Base-by-base conservation (phyloP, 192 early-diverging fungal species). In the Nowakowskiella sp. region DNA sequence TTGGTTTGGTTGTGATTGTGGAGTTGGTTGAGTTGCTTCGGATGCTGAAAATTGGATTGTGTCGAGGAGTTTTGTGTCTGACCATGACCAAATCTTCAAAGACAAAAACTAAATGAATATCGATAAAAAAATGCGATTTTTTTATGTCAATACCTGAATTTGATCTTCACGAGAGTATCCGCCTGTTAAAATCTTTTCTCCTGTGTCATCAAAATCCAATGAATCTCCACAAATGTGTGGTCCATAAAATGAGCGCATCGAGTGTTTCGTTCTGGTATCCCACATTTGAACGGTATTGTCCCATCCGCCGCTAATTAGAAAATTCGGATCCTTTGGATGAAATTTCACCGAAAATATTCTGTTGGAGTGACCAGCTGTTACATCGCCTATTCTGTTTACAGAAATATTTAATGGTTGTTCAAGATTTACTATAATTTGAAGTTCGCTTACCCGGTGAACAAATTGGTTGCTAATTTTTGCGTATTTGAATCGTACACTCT, bases 171-270 rank as follows among this genome's bases (percentile, higher is more conserved):
- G 71, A 2, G 53, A 36, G 33, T 71, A 80, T 6, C 62, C 59
- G 1, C 76, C 77, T 1, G 69, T 65, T 31, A 78, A 26, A 23
- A 80, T 55, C 42, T 34, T 34, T 19, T 31, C 31, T 0, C 67
- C 69, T 22, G 31, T 33, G 21, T 57, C 49, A n/a, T 65, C 53
- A 31, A 78, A 59, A 60, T 78, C 75, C 22, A 80, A 36, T 6
- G 72, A 39, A 49, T 80, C 77, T n/a, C 75, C 77, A 58, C 75
- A 80, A 31, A 80, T 66, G 53, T 75, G 75, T 10, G 77, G 77
- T 3, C 72, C 68, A 49, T 72, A 80, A 44, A 80, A 71, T 13
- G 53, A 56, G 13, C 72, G 53, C 23, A 80, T 50, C 1, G 77
- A 75, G 10, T 65, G 61, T 1, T 44, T 44, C 9, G 56, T 31